Evolutionary conservation across 1,284 basidiomycete genomes (phyloP).

Genomic region (Apiotrichum mycotoxinovorans): DNA sequence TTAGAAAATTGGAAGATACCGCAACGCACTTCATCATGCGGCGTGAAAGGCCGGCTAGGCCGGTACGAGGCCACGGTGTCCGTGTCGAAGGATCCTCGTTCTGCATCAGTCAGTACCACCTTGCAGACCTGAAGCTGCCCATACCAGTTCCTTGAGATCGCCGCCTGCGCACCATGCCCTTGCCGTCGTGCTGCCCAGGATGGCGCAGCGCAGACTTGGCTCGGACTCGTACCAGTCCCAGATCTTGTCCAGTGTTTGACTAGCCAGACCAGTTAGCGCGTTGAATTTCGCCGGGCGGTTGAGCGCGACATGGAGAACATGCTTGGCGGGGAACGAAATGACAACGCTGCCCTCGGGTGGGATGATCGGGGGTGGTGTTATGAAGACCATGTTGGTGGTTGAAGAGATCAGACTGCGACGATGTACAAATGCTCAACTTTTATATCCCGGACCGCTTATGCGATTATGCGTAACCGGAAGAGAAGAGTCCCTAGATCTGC

Average conservation of each 20-base stretch:
- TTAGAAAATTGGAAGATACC: background rate
- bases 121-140: background rate
- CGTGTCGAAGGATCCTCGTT: background rate
- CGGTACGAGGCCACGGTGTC: constrained; percentile 6
- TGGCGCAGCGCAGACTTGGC: constrained; percentile 11
- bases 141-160: constrained; percentile 15
- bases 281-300: constrained; percentile 15
- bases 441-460: too few relatives aligned
- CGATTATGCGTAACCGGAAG: too few relatives aligned
- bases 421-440: too few relatives aligned
- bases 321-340: constrained; percentile 13
- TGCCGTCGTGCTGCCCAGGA: constrained; percentile 12
- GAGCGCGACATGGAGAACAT: constrained; percentile 16
- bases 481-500: too few relatives aligned
- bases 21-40: constrained; percentile 1
- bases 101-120: background rate
- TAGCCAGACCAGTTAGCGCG: constrained; percentile 6
- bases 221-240: constrained; percentile 19
- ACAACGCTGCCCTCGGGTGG: constrained; percentile 3
- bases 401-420: too few relatives aligned
- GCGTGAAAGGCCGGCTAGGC: constrained; percentile 5
- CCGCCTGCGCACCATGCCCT: constrained; percentile 16
- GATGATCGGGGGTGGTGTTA: constrained; percentile 2
- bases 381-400: constrained; percentile 1
- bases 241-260: constrained; percentile 3